Percentiles rank a stretch among this genome's conserved stretches.
Evolutionary conservation across 768 basidiomycete genomes (phyloP).

Genomic region (Lentinula sp.): DNA sequence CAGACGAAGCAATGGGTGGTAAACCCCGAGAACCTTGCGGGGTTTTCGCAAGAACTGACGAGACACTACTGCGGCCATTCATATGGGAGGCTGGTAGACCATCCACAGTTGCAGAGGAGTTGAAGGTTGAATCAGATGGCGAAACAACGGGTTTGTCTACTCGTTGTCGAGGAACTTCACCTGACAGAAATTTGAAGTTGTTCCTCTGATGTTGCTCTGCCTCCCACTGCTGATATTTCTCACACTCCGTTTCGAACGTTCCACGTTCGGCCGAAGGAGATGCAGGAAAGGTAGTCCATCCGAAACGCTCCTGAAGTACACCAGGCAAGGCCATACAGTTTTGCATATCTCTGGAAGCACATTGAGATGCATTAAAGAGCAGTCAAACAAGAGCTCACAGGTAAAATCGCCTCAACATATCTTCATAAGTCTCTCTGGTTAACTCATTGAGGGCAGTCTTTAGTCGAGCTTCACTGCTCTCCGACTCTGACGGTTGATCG

Average conservation of each 20-base stretch:
- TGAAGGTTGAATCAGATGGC: background rate
- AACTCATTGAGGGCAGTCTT: slow-evolving; percentile 38
- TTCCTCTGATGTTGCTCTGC: slow-evolving; percentile 18
- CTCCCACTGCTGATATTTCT: slow-evolving; percentile 50
- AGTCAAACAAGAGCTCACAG: slow-evolving; percentile 38
- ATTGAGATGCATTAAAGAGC: background rate
- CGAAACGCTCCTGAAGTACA: slow-evolving; percentile 41
- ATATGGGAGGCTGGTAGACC: background rate
- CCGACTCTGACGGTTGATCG: background rate
- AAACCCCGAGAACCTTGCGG: background rate
- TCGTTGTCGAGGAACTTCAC: background rate
- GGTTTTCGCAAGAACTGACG: background rate
- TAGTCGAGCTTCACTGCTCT: slow-evolving; percentile 7
- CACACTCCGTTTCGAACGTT: slow-evolving; percentile 50
- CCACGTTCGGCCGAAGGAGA: slow-evolving; percentile 44
- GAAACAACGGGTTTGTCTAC: background rate
- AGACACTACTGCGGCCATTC: background rate
- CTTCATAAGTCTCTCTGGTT: slow-evolving; percentile 59
- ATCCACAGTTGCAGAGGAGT: background rate
- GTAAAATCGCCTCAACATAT: slow-evolving; percentile 49
- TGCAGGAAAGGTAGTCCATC: slow-evolving; percentile 37
- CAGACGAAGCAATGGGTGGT: background rate
- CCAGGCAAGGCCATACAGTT: slow-evolving; percentile 45
- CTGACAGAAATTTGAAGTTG: slow-evolving; percentile 9
- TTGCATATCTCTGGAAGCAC: slow-evolving; percentile 52